Evolutionary conservation across 1,284 basidiomycete species (phyloP).

Genomic region (Grifola frondosa): DNA sequence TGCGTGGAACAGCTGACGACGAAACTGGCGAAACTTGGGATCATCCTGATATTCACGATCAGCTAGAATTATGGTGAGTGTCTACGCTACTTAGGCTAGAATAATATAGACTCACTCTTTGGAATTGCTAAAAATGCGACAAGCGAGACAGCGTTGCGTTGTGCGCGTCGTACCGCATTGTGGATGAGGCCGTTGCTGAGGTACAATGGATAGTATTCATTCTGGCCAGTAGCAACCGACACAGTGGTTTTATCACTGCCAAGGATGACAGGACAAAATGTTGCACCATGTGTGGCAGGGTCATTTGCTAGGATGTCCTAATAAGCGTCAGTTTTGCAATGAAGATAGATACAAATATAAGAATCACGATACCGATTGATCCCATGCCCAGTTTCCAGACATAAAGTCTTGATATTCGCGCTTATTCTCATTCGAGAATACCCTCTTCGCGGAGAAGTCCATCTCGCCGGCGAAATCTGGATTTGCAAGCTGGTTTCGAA

Average conservation of each 20-base stretch:
- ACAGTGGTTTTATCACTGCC: conserved; percentile 25
- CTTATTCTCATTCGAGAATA: conserved; percentile 6
- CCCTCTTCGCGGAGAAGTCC: conserved; percentile 17
- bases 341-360: not conserved
- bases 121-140: conserved; percentile 22
- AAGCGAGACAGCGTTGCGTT: conserved; percentile 13
- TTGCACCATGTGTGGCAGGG: conserved; percentile 8
- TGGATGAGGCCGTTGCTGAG: conserved; percentile 16
- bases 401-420: too few relatives aligned
- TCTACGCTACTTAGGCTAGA: too few relatives aligned
- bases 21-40: conserved; percentile 9
- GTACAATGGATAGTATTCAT: conserved; percentile 24
- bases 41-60: conserved; percentile 1
- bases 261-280: conserved; percentile 15
- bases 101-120: conserved; percentile 9
- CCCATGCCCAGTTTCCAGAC: too few relatives aligned
- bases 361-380: too few relatives aligned
- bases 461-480: conserved; percentile 14
- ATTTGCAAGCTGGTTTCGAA: conserved; percentile 12
- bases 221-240: conserved; percentile 19
- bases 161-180: conserved; percentile 17
- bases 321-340: too few relatives aligned
- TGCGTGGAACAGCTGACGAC: conserved; percentile 11
- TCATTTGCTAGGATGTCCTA: conserved; percentile 13
- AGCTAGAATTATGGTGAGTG: not conserved